Evolutionary conservation across 169 alveolate species (phyloP), one percentile per base, ranked within the genome.

Genomic region (Plasmodium adleri): DNA sequence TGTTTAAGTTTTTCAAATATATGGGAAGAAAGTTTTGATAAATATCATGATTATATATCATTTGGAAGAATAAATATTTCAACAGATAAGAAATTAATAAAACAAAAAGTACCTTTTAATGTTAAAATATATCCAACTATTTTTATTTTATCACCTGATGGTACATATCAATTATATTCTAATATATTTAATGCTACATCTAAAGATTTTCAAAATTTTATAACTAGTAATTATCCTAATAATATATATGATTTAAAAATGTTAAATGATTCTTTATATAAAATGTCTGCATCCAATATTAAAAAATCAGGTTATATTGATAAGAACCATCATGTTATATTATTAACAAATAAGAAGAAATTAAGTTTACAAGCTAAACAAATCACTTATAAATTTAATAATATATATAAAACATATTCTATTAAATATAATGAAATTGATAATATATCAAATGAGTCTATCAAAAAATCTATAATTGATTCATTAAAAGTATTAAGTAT

Each of bases 1-100:
- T 88, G 88, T 43, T 92, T 85, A 58, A 67, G 75, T 56, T 92
- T 92, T 73, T 92, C 95, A 15, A 88, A 90, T 22, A 80, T 92
- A 54, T 92, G 95, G 95, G 95, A 92, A 72, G 95, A 92, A 52
- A 71, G 92, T 45, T 85, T 78, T 70, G 95, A 92, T 49, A 90
- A 88, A 78, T 85, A 89, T 92, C 56, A 78, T 28, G 92, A 88
- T 20, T 78, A 88, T 59, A 85, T 89, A 47, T 74, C 67, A 62
- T 92, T 92, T 78, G 95, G 95, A 17, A 60, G 95, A 39, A 88
- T 92, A 64, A 88, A 92, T 39, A 74, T 91, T 54, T 47, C 85
- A 58, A 92, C 90, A 20, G 93, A 88, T 62, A 92, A 64, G 45
- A 70, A 71, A 32, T 68, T 92, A 60, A 64, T 92, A 20, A 92